Percentiles rank a stretch among this genome's conserved stretches.
These are phyloP conservation scores for Antrodiella citrinella DNA, from an alignment of 768 basidiomycete species.

Conservation along the genomic window DNA sequence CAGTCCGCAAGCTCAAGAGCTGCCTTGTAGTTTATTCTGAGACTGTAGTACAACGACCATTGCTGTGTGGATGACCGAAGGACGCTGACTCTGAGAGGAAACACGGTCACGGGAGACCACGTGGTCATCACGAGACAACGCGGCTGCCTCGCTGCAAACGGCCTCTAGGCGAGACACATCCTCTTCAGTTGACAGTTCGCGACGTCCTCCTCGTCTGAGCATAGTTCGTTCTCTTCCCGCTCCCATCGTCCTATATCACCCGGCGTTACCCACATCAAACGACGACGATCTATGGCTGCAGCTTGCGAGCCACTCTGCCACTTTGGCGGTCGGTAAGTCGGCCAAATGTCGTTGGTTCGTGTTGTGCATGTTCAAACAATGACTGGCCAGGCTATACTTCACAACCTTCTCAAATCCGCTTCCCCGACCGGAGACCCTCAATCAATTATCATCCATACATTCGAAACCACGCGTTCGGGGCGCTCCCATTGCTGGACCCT, in stretches of 20 bases:
- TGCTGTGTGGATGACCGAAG: not conserved
- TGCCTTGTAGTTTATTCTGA: no score
- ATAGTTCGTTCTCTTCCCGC: constrained; percentile 2
- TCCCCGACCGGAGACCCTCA: constrained; percentile 58
- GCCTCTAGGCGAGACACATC: constrained; percentile 10
- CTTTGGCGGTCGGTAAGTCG: constrained; percentile 64
- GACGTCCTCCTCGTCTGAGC: constrained; percentile 10
- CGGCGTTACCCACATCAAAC: not conserved
- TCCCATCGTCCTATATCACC: not conserved
- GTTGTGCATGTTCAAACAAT: constrained; percentile 2
- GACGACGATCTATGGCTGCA: constrained; percentile 28
- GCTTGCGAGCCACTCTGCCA: constrained; percentile 72
- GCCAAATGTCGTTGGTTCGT: constrained; percentile 1
- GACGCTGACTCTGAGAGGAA: constrained; percentile 9
- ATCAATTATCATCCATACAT: constrained; percentile 43
- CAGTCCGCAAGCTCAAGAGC: no score
- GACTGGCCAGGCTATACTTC: constrained; percentile 57
- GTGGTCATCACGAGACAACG: constrained; percentile 22
- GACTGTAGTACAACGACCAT: no score
- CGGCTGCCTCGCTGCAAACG: constrained; percentile 14
- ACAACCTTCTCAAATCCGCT: constrained; percentile 79
- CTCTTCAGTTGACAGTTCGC: constrained; percentile 10
- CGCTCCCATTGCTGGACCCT: constrained; percentile 48
- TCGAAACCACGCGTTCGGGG: constrained; percentile 57
- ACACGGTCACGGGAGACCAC: constrained; percentile 12